Evolutionary conservation across 768 basidiomycete genomes (phyloP), one percentile per base, ranked within the genome.

Genomic region (Trametes meyenii): DNA sequence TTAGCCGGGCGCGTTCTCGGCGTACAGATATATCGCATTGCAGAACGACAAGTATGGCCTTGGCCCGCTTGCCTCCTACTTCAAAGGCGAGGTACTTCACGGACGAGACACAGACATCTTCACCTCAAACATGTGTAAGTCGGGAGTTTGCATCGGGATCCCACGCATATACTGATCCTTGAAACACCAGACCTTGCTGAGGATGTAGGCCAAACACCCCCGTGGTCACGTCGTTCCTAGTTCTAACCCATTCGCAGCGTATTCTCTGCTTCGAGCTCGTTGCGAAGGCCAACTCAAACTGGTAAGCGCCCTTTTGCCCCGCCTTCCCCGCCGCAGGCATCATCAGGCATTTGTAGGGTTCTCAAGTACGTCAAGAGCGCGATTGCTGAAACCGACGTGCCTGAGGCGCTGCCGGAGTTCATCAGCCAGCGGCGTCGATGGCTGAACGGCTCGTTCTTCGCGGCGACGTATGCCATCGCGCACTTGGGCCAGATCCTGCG

Each of bases 311-410:
- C 26, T 29, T 29, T n/a, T 72, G 33, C 14, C 19, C 23, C 35
- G 2, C 19, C 36, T 26, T 42, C 33, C 19, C 6, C 23, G 14
- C 33, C 3, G 66, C 35, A 67, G 24, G 73, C 8, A 49, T 58
- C 7, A 48, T 21, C 12, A 11, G 21, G 11, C 44, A 44, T 17
- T 13, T 66, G 43, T 63, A 97, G 96, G 96, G 81, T 93, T n/a
- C 83, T 99, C 53, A 93, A 91, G 80, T 99, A 97, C 70, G 95
- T 98, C 69, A 93, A 93, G 72, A 90, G 92, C 26, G 95, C 96
- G 3, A 85, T 92, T 52, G 96, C 89, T 17, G 92, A 94, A 72
- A 96, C 94, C 0, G 95, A 98, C 73, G 96, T 98, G 5, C 96
- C 96, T 2, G 96, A 96, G 68, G 83, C 86, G 1, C 83, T 97